These are phyloP conservation scores for Cryptococcus sp. DNA, from an alignment of 1,284 basidiomycete species.

Conservation along the genomic window DNA sequence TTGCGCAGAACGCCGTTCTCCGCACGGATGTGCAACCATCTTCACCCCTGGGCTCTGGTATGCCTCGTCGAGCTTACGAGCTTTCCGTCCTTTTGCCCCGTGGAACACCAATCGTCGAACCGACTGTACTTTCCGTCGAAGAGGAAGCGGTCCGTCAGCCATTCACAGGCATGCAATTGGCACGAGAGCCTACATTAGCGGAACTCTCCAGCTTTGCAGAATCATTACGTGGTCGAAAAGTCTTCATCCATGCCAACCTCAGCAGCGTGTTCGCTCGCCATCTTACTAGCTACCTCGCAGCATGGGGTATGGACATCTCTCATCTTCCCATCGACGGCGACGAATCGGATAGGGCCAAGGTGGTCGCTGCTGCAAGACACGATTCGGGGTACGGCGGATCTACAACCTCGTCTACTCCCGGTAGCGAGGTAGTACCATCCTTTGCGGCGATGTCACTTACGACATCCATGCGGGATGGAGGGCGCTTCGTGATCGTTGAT, in stretches of 20 bases:
- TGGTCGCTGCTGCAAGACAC: constrained; percentile 24
- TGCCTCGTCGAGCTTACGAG: constrained; percentile 48
- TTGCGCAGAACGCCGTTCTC: constrained; percentile 66
- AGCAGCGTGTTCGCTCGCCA: constrained; percentile 84
- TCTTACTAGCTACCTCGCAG: constrained; percentile 84
- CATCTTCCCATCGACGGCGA: constrained; percentile 64
- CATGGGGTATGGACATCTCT: constrained; percentile 89
- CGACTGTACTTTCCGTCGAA: constrained; percentile 48
- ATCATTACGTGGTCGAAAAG: constrained; percentile 75
- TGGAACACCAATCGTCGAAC: constrained; percentile 47
- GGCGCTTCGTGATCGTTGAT: constrained; percentile 76
- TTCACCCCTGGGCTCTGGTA: constrained; percentile 34
- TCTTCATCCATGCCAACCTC: constrained; percentile 75
- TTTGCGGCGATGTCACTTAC: constrained; percentile 3
- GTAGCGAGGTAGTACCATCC: constrained; percentile 13
- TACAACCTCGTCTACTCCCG: constrained; percentile 12
- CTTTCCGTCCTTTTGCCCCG: constrained; percentile 50
- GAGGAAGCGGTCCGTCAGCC: constrained; percentile 59
- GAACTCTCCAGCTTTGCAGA: constrained; percentile 78
- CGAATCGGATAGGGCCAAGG: constrained; percentile 11
- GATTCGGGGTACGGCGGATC: constrained; percentile 30
- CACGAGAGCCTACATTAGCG: constrained; percentile 71
- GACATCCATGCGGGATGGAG: constrained; percentile 6
- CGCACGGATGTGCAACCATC: constrained; percentile 43
- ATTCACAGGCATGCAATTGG: constrained; percentile 57